Base-by-base conservation (phyloP, 345 rosid genomes). In the Eucalyptus camaldulensis region DNA sequence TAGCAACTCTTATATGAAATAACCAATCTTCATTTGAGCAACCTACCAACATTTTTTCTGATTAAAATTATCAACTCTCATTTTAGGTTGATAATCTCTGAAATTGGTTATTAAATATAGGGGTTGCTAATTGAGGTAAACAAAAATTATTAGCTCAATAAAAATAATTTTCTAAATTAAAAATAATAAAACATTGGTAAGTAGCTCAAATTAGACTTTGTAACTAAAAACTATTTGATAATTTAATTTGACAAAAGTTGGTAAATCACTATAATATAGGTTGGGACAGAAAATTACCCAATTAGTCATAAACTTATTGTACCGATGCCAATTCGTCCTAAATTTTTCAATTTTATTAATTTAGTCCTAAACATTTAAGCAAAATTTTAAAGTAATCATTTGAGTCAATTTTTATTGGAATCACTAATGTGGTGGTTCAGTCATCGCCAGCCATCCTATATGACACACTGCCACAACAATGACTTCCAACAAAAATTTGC, bases 401-500 rank as follows among this genome's bases (percentile, higher is more conserved):
- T 8, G 1, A 1, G 8, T 19, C 14, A 6, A 37, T 37, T 40
- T 37, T 37, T 10, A 5, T 0, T 21, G 2, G 47, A 76, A 76
- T 76, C 1, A 1, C 27, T 76, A 2, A 21, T 7, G 8, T 1
- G 2, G 1, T 21, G 25, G 8, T 76, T 21, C 25, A 33, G 0
- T 15, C 19, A 67, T 31, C 0, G 2, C 21, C 0, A 37, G 0
- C 7, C 24, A 0, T 16, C 24, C 13, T 33, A 33, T 3, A 33
- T 17, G 40, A 44, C 22, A 33, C 12, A 69, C 0, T 31, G 2
- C 44, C 1, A 1, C 3, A 10, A 17, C 13, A 17, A 19, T 5
- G 24, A 17, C 22, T 33, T 69, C 22, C 1, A 15, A 69, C 4
- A 10, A 72, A 37, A 72, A 72, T 37, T 37, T 0, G 1, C 2